Base-by-base conservation (phyloP, 352 stramenopile genomes). In the Phytopythium vexans region DNA sequence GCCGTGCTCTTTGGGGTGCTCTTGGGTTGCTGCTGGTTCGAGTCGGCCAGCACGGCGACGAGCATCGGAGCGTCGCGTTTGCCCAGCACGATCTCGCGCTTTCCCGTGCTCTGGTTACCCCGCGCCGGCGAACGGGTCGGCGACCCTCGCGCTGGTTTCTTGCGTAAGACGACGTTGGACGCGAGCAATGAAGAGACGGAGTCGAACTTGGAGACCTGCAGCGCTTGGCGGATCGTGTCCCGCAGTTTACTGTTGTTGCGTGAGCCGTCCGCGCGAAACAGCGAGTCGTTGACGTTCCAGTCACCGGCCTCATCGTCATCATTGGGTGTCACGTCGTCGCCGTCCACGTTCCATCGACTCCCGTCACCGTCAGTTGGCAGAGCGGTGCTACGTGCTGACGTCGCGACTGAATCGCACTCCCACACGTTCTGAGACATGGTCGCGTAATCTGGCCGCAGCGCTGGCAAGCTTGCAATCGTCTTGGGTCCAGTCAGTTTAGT, bases 191-290 rank as follows among this genome's bases (percentile, higher is more conserved):
- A 89, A 15, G 88, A 92, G 16, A 97, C 80, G 1, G 87, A 96
- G 66, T 97, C 89, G 56, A 96, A 97, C 62, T 93, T 92, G 27
- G 84, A 94, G 4, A 92, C 73, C 33, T 87, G 78, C 4, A 97
- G 69, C 3, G 85, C 82, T 5, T 73, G 67, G 8, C 78, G 75
- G 36, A 96, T 91, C 15, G 81, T 94, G 52, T 95, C 83, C 8
- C 89, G 74, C 27, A 97, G 68, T 41, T 84, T 89, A 52, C 76
- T 89, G 67, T 94, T 95, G 21, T 53, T 53, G 49, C 77, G 86
- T 38, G 80, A 85, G 27, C 89, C 89, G 50, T 97, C 88, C 0
- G 89, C 81, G 8, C 93, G 77, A 49, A 97, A 97, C 16, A 97
- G 71, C 7, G 84, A 70, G 49, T 87, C 66, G 53, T 92, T 84